These are phyloP conservation scores for Salvia rosmarinus DNA, from an alignment of 257 asterid genomes.

Conservation along the genomic window DNA sequence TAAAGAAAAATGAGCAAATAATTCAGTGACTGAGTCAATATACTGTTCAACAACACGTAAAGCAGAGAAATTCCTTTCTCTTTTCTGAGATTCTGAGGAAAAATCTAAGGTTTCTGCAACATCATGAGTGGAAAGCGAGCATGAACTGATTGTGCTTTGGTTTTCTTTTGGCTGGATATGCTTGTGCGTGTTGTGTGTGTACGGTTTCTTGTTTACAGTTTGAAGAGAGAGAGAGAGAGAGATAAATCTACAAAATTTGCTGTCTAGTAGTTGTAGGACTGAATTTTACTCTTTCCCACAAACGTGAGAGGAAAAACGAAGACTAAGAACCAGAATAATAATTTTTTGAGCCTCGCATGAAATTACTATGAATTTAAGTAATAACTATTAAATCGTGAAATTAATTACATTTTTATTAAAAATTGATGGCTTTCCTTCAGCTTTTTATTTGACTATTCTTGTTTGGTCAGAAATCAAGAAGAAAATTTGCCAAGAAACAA, in stretches of 20 bases:
- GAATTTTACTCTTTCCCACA: conserved; percentile 3
- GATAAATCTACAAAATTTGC: conserved; percentile 26
- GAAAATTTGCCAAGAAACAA: too few species aligned
- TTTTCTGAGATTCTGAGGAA: conserved; percentile 28
- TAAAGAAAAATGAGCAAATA: conserved; percentile 19
- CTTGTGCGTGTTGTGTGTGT: conserved; percentile 23
- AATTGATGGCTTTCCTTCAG: too few species aligned
- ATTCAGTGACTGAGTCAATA: conserved; percentile 13
- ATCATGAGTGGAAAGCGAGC: conserved; percentile 25
- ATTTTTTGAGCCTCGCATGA: conserved; percentile 26
- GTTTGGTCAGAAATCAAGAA: not conserved
- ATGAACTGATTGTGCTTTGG: conserved; percentile 23
- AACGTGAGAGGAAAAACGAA: not conserved
- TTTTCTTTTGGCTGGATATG: conserved; percentile 27
- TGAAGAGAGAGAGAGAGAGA: conserved; percentile 15
- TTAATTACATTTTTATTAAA: too few species aligned
- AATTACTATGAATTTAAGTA: not conserved
- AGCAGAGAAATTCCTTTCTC: conserved; percentile 22
- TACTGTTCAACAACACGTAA: conserved; percentile 24
- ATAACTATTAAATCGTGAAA: too few species aligned
- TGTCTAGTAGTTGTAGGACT: not conserved
- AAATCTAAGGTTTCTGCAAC: conserved; percentile 33
- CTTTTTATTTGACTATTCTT: not conserved
- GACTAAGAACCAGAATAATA: not conserved
- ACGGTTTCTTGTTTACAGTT: conserved; percentile 18